phyloP scores from a whole-genome alignment of 1,139 yeast species.

The Sugiyamaella sp. region DNA sequence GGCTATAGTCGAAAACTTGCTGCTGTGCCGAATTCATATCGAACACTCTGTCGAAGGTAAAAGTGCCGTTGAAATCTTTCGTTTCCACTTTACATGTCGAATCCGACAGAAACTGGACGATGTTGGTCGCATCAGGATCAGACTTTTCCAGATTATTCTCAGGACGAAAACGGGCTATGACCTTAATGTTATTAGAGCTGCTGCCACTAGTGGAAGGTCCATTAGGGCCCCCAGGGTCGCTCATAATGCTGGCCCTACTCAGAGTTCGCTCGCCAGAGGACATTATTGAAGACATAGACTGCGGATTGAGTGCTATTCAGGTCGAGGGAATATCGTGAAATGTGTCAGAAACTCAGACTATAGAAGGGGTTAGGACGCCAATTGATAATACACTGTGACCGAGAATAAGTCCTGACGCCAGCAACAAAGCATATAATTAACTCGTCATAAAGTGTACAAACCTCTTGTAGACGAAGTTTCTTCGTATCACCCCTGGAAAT shows the following conservation, averaged over 20 bases:
- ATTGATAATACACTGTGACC: too few relatives aligned
- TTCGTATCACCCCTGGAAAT: not conserved
- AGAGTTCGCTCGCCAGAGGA: constrained; percentile 19
- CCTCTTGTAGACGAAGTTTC: not conserved
- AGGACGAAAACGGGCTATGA: constrained; percentile 69
- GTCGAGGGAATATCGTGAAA: too few relatives aligned
- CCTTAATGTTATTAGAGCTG: constrained; percentile 53
- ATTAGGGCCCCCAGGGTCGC: constrained; percentile 14
- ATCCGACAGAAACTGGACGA: constrained; percentile 26
- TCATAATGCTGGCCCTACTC: constrained; percentile 23
- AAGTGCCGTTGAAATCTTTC: constrained; percentile 42
- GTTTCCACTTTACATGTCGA: constrained; percentile 29
- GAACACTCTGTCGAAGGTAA: constrained; percentile 72
- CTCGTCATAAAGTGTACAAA: not conserved
- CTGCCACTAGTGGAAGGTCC: not conserved
- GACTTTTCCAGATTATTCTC: constrained; percentile 30
- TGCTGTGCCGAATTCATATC: constrained; percentile 53
- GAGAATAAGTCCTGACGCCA: too few relatives aligned
- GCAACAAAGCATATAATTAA: not conserved
- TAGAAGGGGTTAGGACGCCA: too few relatives aligned
- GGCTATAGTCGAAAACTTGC: constrained; percentile 65
- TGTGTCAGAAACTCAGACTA: too few relatives aligned
- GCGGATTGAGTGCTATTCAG: not conserved
- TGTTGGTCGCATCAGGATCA: constrained; percentile 17
- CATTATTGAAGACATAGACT: constrained; percentile 5